These are phyloP conservation scores for Saitozyma podzolica DNA, from an alignment of 768 basidiomycete species.

Conservation along the genomic window DNA sequence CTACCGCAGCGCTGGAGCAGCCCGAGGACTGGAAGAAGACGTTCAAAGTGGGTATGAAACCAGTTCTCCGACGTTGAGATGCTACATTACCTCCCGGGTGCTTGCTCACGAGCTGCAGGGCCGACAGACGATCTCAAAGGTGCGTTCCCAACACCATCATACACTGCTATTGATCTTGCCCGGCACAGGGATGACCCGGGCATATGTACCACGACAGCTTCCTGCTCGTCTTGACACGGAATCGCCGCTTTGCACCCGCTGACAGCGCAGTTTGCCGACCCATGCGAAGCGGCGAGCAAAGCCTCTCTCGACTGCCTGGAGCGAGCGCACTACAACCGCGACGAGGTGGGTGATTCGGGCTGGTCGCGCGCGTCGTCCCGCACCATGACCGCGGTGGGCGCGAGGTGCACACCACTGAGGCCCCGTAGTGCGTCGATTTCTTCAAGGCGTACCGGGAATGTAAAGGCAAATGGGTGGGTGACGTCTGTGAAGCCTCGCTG, in stretches of 20 bases:
- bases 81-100: neutral
- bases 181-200: no score
- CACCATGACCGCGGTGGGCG: neutral
- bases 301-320: conserved; percentile 50
- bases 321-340: conserved; percentile 47
- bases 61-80: neutral
- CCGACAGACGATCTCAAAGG: conserved; percentile 15
- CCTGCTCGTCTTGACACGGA: no score
- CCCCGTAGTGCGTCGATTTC: conserved; percentile 35
- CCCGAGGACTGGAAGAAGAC: conserved; percentile 50
- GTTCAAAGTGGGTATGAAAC: conserved; percentile 34
- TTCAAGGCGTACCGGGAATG: conserved; percentile 50
- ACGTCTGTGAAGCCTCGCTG: neutral
- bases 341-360: conserved; percentile 41
- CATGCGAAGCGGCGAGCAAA: conserved; percentile 49
- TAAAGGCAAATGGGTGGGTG: conserved; percentile 48
- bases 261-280: conserved; percentile 46
- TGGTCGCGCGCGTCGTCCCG: neutral
- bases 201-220: no score
- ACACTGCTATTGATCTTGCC: neutral
- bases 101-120: conserved; percentile 9
- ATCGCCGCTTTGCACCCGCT: conserved; percentile 1
- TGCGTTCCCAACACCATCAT: conserved; percentile 6
- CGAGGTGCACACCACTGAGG: conserved; percentile 10
- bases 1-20: conserved; percentile 30